A percentile compares a stretch with the other conserved stretches of the same genome.
Evolutionary conservation across 75 land plant species (phyloP).

Genomic region (Selaginella moellendorffii): DNA sequence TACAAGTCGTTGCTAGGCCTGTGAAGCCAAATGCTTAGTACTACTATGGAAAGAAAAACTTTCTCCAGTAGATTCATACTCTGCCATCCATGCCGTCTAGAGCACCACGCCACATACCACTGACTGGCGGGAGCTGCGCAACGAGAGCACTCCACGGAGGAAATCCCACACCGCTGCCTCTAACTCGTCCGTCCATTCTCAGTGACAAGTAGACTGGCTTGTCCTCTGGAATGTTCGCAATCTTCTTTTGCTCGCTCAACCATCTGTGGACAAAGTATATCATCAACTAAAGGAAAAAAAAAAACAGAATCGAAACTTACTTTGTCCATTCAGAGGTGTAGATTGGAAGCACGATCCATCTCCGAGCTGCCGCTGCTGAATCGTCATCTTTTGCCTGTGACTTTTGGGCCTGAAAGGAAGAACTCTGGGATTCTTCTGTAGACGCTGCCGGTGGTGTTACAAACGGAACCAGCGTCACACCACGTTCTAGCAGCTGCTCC

Average conservation of each 20-base stretch:
- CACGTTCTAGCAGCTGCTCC: constrained; percentile 54
- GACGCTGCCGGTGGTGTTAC: constrained; percentile 61
- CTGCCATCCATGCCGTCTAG: constrained; percentile 96
- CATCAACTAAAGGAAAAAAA: neutral
- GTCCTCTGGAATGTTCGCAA: constrained; percentile 65
- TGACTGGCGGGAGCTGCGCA: constrained; percentile 68
- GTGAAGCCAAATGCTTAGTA: no score
- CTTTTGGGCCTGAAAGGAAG: neutral
- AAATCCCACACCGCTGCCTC: constrained; percentile 88
- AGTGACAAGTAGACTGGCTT: constrained; percentile 89
- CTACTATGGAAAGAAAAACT: no score
- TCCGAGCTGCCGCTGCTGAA: constrained; percentile 36
- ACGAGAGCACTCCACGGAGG: constrained; percentile 96
- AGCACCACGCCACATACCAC: constrained; percentile 82
- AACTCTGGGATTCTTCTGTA: neutral
- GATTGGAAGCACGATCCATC: constrained; percentile 66
- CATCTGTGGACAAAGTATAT: constrained; percentile 36
- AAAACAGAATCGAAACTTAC: constrained; percentile 23
- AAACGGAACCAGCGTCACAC: constrained; percentile 70
- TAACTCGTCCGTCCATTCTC: constrained; percentile 89
- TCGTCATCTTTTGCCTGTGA: neutral
- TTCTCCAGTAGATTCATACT: constrained; percentile 23
- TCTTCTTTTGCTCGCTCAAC: constrained; percentile 82
- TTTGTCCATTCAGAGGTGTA: constrained; percentile 59
- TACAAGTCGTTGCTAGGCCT: no score